Conservation (phyloP, 176 grass and related monocot genomes). For the Juncus effusus region DNA sequence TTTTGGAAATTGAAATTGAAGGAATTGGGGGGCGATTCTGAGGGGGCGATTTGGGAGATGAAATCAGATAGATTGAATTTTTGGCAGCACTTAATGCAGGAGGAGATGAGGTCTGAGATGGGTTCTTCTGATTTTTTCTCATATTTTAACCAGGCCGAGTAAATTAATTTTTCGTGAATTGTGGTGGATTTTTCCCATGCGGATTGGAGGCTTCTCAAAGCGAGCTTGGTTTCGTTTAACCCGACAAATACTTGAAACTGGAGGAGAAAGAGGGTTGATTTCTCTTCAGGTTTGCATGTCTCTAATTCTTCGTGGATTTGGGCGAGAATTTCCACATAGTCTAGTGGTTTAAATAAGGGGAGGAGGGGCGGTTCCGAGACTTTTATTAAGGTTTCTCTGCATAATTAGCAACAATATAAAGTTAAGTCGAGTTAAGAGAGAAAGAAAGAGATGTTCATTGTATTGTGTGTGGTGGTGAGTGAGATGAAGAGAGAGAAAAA, state of each 20-base stretch:
- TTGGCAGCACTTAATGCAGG: conserved; percentile 84
- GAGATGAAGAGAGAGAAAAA: not conserved
- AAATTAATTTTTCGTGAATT: conserved; percentile 89
- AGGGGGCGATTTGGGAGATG: conserved; percentile 49
- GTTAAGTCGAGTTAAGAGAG: not conserved
- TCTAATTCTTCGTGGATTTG: conserved; percentile 96
- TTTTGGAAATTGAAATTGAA: conserved; percentile 11
- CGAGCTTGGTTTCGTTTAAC: conserved; percentile 79
- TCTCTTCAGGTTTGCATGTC: conserved; percentile 56
- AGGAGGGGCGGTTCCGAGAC: conserved; percentile 62
- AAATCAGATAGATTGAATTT: conserved; percentile 88
- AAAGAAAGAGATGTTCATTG: not conserved
- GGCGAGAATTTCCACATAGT: conserved; percentile 76
- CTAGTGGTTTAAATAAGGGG: conserved; percentile 66
- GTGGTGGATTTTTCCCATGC: conserved; percentile 88
- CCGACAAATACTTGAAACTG: conserved; percentile 87
- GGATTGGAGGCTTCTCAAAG: conserved; percentile 62
- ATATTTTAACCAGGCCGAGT: conserved; percentile 82
- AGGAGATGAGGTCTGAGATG: conserved; percentile 74
- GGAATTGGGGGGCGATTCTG: conserved; percentile 23
- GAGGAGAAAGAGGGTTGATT: conserved; percentile 63
- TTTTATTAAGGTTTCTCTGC: conserved; percentile 88
- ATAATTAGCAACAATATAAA: conserved; percentile 15
- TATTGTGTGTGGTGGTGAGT: no score
- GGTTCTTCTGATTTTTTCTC: conserved; percentile 89